Evolutionary conservation across 176 grass and related monocot genomes (phyloP).

Genomic region (Dactylis glomerata): DNA sequence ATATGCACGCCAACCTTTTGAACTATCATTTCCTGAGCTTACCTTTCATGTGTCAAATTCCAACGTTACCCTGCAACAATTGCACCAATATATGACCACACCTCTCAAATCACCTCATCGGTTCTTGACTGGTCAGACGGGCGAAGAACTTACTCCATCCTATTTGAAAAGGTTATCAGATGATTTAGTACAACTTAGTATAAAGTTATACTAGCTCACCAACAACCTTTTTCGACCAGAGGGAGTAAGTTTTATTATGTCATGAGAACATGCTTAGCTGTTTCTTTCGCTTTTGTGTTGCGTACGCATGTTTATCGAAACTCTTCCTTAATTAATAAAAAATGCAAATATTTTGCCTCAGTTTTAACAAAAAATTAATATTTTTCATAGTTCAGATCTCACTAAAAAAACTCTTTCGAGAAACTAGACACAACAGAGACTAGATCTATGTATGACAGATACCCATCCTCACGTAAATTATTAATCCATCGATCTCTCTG

Average conservation of each 20-base stretch:
- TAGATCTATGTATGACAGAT: neutral
- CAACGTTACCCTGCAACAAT: slow-evolving; percentile 10
- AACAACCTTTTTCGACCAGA: too few species aligned
- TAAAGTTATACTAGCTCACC: too few species aligned
- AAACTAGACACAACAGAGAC: neutral
- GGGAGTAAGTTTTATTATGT: neutral
- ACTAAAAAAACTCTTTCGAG: slow-evolving; percentile 15
- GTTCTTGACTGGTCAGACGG: slow-evolving; percentile 9
- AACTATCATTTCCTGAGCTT: slow-evolving; percentile 35
- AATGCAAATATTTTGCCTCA: too few species aligned
- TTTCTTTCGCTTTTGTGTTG: neutral
- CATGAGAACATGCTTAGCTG: neutral
- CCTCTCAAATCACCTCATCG: neutral
- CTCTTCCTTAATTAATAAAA: too few species aligned
- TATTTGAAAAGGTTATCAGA: too few species aligned
- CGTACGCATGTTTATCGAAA: too few species aligned
- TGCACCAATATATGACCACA: neutral
- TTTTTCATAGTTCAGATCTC: neutral
- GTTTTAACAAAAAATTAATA: neutral
- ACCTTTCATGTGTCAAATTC: slow-evolving; percentile 27
- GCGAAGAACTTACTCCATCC: too few species aligned
- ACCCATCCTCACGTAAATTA: slow-evolving; percentile 30
- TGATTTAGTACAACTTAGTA: too few species aligned
- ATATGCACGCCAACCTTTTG: neutral
- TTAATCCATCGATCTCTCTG: slow-evolving; percentile 19